Evolutionary conservation across 2,329 filamentous ascomycete species (phyloP).

Genomic region (Diaporthe longicolla): DNA sequence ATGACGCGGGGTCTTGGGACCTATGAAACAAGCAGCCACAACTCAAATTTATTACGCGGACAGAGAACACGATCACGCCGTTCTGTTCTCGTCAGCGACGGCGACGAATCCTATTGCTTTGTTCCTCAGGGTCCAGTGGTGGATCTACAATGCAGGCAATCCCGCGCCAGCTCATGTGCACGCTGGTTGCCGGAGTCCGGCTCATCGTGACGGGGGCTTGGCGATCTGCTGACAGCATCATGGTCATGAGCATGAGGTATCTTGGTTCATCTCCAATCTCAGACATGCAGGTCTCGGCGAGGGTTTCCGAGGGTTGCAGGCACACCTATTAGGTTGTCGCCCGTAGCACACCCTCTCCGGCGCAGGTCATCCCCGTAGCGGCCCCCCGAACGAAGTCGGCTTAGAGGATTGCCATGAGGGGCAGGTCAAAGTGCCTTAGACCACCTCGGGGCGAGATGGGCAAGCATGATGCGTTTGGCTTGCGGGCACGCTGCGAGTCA

Average conservation of each 20-base stretch:
- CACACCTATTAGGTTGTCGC: background rate
- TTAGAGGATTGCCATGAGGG: background rate
- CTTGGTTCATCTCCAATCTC: background rate
- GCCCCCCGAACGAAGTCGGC: background rate
- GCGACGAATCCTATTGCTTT: background rate
- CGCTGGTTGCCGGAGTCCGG: background rate
- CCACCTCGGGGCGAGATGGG: background rate
- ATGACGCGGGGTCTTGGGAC: slow-evolving; percentile 30
- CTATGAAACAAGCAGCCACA: slow-evolving; percentile 30
- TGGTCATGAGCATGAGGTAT: background rate
- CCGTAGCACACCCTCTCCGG: background rate
- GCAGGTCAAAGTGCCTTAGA: background rate
- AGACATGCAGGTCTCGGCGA: slow-evolving; percentile 28
- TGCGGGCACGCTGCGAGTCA: background rate
- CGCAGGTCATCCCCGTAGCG: background rate
- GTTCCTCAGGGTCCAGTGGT: background rate
- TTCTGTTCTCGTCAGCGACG: background rate
- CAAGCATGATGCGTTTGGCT: background rate
- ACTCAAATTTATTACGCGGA: background rate
- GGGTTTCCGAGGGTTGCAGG: background rate
- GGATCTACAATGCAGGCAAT: background rate
- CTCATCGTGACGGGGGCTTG: background rate
- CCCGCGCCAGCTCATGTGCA: background rate
- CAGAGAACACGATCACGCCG: slow-evolving; percentile 4
- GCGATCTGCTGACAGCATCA: background rate